Evolutionary conservation across 192 early-diverging fungal genomes (phyloP), one percentile per base, ranked within the genome.

Genomic region (Coemansia sp.): DNA sequence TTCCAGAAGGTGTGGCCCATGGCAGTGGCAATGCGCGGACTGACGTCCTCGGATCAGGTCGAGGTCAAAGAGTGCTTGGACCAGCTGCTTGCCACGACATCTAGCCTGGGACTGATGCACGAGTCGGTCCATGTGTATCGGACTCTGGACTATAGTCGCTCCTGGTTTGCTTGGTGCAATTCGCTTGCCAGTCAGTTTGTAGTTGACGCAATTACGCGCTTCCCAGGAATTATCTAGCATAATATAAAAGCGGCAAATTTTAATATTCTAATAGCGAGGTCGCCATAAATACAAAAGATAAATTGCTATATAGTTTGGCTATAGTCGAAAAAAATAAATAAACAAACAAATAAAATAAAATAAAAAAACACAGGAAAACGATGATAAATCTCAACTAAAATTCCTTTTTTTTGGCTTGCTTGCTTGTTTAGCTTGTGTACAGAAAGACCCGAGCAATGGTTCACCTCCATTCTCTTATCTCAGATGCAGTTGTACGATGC

Each of bases 1-100:
- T 67, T 85, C 14, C 36, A 71, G 9, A 83, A 77, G 69, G 83
- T 89, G 46, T 90, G 88, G 89, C 87, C 89, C 0, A 89, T 89
- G 88, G 76, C 84, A 8, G 48, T 85, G 7, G 64, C 84, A 19
- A 74, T 87, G 61, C 83, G 73, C 4, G 83, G 74, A 0, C 61
- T 83, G 48, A 89, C 88, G 5, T 80, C 83, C 19, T 58, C 27
- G 1, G 52, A 67, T 39, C 68, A 60, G 18, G 63, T 72, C 1
- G 87, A 90, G 69, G 75, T 85, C 35, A 55, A 65, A 20, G 61
- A 81, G n/a, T 82, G 82, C 24, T 54, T 90, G 59, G 80, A 88
- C n/a, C 67, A 70, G 60, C 58, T 90, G 4, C 65, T 83, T 30
- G 27, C 66, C 23, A 71, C 81, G 9, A 81, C 85, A 2, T 69